Percentiles rank a stretch among this genome's conserved stretches.
phyloP scores from a whole-genome alignment of 257 asterid genomes.

The Forsythia viridissima region DNA sequence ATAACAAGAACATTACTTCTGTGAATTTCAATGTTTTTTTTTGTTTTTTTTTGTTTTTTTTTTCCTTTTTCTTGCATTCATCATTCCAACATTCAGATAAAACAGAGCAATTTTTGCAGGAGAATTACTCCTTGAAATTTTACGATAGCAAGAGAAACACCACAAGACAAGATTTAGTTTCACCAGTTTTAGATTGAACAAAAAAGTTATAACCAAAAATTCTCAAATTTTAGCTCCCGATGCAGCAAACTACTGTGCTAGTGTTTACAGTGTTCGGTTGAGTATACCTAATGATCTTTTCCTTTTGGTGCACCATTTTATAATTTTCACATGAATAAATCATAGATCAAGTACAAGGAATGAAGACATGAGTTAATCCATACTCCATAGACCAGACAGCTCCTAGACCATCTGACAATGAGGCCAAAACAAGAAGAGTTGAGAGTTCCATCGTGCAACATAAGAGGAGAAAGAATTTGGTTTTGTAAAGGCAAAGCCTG shows the following conservation, averaged over 20 bases:
- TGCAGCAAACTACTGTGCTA: not conserved
- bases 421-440: not conserved
- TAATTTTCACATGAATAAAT: not conserved
- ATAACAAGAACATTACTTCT: not conserved
- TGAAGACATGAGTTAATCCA: not conserved
- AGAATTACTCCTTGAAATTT: not conserved
- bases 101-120: not conserved
- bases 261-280: constrained; percentile 2
- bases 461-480: not conserved
- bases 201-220: not conserved
- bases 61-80: not conserved
- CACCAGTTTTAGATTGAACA: constrained; percentile 3
- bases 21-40: not conserved
- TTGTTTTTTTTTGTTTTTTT: not conserved
- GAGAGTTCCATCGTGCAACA: not conserved
- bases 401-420: not conserved
- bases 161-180: not conserved
- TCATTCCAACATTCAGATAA: not conserved
- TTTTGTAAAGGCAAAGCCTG: not conserved
- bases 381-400: constrained; percentile 3
- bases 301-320: not conserved
- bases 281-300: not conserved
- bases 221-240: not conserved
- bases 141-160: not conserved
- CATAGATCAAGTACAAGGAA: not conserved